Base-by-base conservation (phyloP, 2,329 filamentous ascomycete species). In the Aspergillus tamarii region DNA sequence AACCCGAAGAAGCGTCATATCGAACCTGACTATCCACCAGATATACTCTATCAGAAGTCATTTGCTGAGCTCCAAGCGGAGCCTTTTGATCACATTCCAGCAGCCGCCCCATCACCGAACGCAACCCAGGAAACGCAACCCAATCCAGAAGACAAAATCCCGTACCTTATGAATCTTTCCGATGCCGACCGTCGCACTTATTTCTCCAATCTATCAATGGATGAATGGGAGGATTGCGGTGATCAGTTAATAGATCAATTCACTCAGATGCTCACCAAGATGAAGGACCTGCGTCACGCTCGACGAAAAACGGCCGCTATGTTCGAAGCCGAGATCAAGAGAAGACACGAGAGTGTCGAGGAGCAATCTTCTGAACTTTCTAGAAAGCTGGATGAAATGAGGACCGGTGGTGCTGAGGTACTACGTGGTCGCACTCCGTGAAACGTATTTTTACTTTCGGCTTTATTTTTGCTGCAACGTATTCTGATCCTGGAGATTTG, bases 181-280 rank as follows among this genome's bases (percentile, higher is more conserved):
- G 73, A 74, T 1, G 57, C 75, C 30, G 76, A 82, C 4, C 84
- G 87, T 64, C 72, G 73, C 4, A 67, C 74, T 0, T 87, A 88
- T 72, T 83, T 89, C 66, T 75, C 78, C 1, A 81, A 80, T 11
- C 77, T 89, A 46, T 75, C 78, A 0, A 80, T 88, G 19, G 74
- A 80, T 4, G 82, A 88, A 65, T 89, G 87, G 85, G 87, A 89
- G 74, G 82, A 87, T 53, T 84, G 86, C 26, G 87, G 87, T 3
- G 85, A 88, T 62, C 85, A 87, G 81, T 83, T 89, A 53, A 78
- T 89, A 1, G 82, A 84, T 1, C 80, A 82, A 57, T 88, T 89
- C 69, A 78, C 78, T 55, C 74, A 79, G 5, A 76, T 88, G 46
- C 72, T 88, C 43, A 74, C 76, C 21, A 81, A 82, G 55, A 82